Percentiles rank a stretch among this genome's conserved stretches.
Conservation (phyloP, 176 grass and related monocot species). For the Phoenix roebelenii region DNA sequence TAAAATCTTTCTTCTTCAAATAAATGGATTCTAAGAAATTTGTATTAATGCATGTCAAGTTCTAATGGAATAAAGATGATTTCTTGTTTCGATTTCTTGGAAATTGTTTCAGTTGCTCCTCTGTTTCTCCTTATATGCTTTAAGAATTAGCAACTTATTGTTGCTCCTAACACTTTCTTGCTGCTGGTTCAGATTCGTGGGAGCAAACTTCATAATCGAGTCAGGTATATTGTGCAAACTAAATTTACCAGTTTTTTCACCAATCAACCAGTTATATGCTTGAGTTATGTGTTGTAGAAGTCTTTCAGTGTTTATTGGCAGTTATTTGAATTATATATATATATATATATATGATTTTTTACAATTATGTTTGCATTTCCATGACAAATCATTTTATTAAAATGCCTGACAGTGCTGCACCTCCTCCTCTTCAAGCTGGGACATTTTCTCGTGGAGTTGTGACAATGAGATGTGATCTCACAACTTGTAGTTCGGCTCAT, state of each 20-base stretch:
- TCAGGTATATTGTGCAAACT: conserved; percentile 22
- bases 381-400: too few relatives aligned
- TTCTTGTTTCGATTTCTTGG: too few relatives aligned
- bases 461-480: conserved; percentile 64
- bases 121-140: background rate
- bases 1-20: too few relatives aligned
- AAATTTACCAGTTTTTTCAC: too few relatives aligned
- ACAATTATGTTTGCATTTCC: conserved; percentile 13
- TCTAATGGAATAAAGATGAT: too few relatives aligned
- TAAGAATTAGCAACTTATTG: background rate
- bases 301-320: background rate
- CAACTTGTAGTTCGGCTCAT: conserved; percentile 49
- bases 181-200: conserved; percentile 38
- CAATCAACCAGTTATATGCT: conserved; percentile 11
- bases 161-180: background rate
- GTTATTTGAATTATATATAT: background rate
- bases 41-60: too few relatives aligned
- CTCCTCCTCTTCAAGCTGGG: conserved; percentile 45
- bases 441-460: conserved; percentile 39
- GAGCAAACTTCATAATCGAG: conserved; percentile 54
- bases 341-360: background rate
- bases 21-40: too few relatives aligned
- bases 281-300: conserved; percentile 11
- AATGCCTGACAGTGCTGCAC: conserved; percentile 27
- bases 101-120: background rate